phyloP scores from a whole-genome alignment of 345 rosid species.

The Angophora floribunda region DNA sequence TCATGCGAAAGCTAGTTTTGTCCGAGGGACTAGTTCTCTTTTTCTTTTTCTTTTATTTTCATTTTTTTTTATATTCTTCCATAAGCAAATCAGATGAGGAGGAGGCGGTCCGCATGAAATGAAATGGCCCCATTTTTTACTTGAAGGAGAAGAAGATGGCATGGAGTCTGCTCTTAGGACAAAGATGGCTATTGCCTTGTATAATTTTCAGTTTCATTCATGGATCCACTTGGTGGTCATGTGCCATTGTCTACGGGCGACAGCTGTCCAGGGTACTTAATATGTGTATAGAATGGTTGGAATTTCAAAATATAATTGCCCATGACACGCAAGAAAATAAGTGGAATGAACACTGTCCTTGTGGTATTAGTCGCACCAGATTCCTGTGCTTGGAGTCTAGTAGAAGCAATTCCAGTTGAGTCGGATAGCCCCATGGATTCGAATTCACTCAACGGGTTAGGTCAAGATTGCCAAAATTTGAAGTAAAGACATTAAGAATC shows the following conservation, averaged over 20 bases:
- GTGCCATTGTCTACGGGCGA: not conserved
- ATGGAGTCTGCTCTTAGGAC: not conserved
- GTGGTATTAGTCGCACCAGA: not conserved
- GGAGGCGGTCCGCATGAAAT: not conserved
- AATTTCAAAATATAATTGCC: not conserved
- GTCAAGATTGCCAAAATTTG: not conserved
- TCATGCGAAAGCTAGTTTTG: not conserved
- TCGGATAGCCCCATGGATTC: not conserved
- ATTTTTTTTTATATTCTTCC: not conserved
- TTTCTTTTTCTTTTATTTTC: no score
- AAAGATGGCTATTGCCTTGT: not conserved
- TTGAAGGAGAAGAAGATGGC: not conserved
- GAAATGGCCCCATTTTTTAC: not conserved
- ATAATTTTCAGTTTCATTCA: not conserved
- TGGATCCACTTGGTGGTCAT: not conserved
- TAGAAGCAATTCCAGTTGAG: not conserved
- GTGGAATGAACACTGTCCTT: not conserved
- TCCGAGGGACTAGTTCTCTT: not conserved
- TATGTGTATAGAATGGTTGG: not conserved
- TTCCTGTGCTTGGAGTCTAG: not conserved
- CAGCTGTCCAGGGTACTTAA: not conserved
- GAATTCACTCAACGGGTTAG: not conserved
- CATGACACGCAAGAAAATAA: not conserved
- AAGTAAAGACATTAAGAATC: not conserved
- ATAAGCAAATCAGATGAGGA: not conserved